Base-by-base conservation (phyloP, 2,329 filamentous ascomycete species). In the Basipetospora chlamydospora region DNA sequence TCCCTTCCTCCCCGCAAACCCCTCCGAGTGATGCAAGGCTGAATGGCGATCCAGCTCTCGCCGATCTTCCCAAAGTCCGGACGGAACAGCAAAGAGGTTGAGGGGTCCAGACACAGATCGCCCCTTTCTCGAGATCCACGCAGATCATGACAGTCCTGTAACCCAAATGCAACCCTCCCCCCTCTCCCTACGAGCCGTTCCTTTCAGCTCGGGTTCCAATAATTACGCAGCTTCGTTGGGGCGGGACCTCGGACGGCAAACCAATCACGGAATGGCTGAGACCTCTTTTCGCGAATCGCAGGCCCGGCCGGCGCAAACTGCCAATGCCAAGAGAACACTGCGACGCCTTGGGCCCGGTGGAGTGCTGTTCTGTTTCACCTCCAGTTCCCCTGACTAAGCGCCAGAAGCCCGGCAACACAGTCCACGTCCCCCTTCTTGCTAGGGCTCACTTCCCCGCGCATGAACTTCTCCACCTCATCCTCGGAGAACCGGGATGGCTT, bases 381-480 rank as follows among this genome's bases (percentile, higher is more conserved):
- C 86, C 87, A 95, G 50, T 84, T 84, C n/a, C 87, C 88, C 58
- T 93, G 83, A 49, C 85, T 92, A 31, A 96, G 65, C 35, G 83
- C 88, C 43, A 95, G 56, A 44, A 96, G 59, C n/a, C 85, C 85
- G 38, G 88, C 84, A 32, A 94, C 79, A 50, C 85, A 92, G 52
- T 92, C 85, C 54, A 93, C 66, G 51, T 95, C 88, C 39, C 77
- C 73, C 52, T 75, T 77, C 57, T 85, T 84, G 51, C 77, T 77
- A 7, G 74, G 77, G 50, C 72, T 74, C 43, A 74, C 66, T 22
- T 71, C 68, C 34, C 66, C 66, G 23, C 66, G 62, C 78, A 90
- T 87, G 55, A 88, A 87, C 3, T 64, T 66, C 43, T 80, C 73
- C 29, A 88, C 67, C 35, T 90, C 80, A 4, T 77, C 72, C 16